phyloP scores from a whole-genome alignment of 2,329 filamentous ascomycete genomes.

The Colletotrichum liaoningense region DNA sequence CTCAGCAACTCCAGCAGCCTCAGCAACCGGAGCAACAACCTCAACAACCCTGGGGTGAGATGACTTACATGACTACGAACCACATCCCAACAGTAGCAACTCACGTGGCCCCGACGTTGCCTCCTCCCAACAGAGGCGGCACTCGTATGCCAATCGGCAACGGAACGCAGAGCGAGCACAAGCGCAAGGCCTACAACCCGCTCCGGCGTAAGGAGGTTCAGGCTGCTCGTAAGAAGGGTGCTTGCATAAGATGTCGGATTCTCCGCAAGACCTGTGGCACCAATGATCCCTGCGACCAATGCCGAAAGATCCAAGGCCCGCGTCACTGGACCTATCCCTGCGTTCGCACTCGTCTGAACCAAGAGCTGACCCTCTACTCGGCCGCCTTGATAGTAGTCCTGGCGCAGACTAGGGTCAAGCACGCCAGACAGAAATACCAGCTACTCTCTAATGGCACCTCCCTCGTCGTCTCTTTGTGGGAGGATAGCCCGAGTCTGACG shows the following conservation, averaged over 20 bases:
- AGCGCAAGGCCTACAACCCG: constrained; percentile 50
- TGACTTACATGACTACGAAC: constrained; percentile 59
- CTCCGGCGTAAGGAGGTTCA: constrained; percentile 73
- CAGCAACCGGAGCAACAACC: constrained; percentile 7
- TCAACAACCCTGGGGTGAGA: constrained; percentile 64
- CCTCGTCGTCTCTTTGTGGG: constrained; percentile 34
- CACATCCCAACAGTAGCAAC: constrained; percentile 27
- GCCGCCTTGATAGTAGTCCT: constrained; percentile 73
- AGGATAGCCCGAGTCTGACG: constrained; percentile 35
- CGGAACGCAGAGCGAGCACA: constrained; percentile 36
- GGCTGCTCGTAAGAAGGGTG: constrained; percentile 72
- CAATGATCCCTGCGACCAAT: constrained; percentile 72
- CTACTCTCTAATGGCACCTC: constrained; percentile 59
- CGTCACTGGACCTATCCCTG: constrained; percentile 75
- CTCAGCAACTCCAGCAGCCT: not conserved
- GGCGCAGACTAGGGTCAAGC: constrained; percentile 69
- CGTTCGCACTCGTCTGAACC: constrained; percentile 70
- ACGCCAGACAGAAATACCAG: constrained; percentile 61
- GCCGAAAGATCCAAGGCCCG: constrained; percentile 71
- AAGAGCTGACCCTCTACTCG: constrained; percentile 72
- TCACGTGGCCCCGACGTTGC: constrained; percentile 31
- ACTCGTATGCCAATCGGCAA: constrained; percentile 57
- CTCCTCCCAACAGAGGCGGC: constrained; percentile 53
- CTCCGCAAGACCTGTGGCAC: constrained; percentile 75
- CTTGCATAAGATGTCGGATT: constrained; percentile 74